Evolutionary conservation across 768 basidiomycete genomes (phyloP).

Genomic region (Podaxis sp.): DNA sequence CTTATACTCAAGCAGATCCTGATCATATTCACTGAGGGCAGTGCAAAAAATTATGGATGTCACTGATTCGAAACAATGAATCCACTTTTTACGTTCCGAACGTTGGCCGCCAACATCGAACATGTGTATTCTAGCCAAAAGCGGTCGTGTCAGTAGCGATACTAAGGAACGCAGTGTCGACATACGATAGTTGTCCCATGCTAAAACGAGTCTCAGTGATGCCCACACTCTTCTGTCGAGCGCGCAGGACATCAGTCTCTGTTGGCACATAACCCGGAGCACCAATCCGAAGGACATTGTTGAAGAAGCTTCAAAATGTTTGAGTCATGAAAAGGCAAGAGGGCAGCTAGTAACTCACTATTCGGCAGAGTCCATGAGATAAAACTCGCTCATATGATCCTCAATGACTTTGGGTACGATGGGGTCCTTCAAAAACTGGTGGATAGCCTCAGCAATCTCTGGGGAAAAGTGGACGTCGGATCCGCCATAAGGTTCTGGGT

Average conservation of each 20-base stretch:
- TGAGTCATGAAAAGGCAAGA: not conserved
- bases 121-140: slow-evolving; percentile 54
- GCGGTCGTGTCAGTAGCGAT: not conserved
- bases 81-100: slow-evolving; percentile 82
- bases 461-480: slow-evolving; percentile 44
- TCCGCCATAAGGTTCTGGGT: slow-evolving; percentile 42
- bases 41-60: slow-evolving; percentile 70
- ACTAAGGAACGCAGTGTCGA: slow-evolving; percentile 17
- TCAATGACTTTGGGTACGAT: slow-evolving; percentile 56
- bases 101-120: slow-evolving; percentile 82
- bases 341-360: slow-evolving; percentile 56
- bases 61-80: slow-evolving; percentile 64
- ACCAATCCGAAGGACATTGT: slow-evolving; percentile 82
- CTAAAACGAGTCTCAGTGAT: slow-evolving; percentile 86
- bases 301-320: slow-evolving; percentile 67
- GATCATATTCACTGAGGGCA: slow-evolving; percentile 73
- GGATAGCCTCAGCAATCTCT: slow-evolving; percentile 70
- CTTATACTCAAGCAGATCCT: slow-evolving; percentile 67
- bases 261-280: slow-evolving; percentile 79
- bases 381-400: slow-evolving; percentile 73
- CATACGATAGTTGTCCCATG: slow-evolving; percentile 64
- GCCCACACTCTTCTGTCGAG: slow-evolving; percentile 87
- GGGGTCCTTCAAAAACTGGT: slow-evolving; percentile 70
- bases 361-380: slow-evolving; percentile 91
- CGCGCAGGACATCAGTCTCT: slow-evolving; percentile 83